Conservation (phyloP, 2,329 filamentous ascomycete genomes). For the Stromatinia cepivora region DNA sequence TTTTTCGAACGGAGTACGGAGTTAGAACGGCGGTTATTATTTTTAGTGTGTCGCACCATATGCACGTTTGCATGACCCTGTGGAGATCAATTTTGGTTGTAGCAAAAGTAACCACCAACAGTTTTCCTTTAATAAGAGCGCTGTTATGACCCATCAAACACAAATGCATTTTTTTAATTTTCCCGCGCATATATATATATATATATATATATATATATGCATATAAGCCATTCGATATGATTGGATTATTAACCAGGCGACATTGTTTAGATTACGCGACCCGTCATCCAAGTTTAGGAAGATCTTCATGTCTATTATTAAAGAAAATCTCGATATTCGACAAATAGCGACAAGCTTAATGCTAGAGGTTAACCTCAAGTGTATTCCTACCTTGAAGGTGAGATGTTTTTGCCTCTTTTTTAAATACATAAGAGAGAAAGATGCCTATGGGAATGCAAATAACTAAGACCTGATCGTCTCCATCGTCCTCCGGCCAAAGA, state of each 20-base stretch:
- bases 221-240: background rate
- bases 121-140: background rate
- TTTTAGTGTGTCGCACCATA: conserved; percentile 17
- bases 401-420: background rate
- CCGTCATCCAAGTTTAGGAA: too few species aligned
- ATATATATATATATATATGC: too few species aligned
- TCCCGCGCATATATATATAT: too few species aligned
- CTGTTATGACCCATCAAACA: background rate
- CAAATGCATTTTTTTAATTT: background rate
- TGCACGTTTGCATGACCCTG: conserved; percentile 5
- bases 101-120: background rate
- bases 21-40: conserved; percentile 1
- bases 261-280: background rate
- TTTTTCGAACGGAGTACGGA: conserved; percentile 5
- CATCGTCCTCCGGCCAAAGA: background rate
- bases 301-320: too few species aligned
- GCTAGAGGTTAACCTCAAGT: background rate
- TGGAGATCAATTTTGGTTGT: background rate
- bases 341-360: background rate
- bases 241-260: background rate
- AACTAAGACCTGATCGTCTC: background rate
- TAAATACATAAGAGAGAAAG: background rate
- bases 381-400: background rate
- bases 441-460: background rate
- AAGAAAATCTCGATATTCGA: too few species aligned